Evolutionary conservation across 331 rosid species (phyloP).

Genomic region (Ulmus americana): DNA sequence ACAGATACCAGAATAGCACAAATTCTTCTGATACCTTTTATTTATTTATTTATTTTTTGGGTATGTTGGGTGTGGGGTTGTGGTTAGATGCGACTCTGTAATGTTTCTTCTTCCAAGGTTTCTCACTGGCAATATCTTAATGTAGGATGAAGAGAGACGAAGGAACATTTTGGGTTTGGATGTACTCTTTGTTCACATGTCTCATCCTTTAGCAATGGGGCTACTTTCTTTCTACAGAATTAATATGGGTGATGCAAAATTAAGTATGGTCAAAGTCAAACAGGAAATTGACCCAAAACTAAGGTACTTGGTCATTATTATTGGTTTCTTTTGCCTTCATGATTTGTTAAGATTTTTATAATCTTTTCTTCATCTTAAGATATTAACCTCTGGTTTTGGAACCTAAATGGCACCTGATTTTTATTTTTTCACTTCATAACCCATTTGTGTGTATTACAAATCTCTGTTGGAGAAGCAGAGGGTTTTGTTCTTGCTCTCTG

Average conservation of each 20-base stretch:
- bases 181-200: slow-evolving; percentile 11
- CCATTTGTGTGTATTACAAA: not conserved
- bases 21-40: not conserved
- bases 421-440: not conserved
- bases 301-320: slow-evolving; percentile 12
- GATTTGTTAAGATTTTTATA: not conserved
- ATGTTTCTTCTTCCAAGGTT: not conserved
- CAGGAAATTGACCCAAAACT: slow-evolving; percentile 9
- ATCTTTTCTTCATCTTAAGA: not conserved
- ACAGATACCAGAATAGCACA: not conserved
- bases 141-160: slow-evolving; percentile 25
- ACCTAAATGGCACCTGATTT: no score
- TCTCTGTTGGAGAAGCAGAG: not conserved
- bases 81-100: no score
- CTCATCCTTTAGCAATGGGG: slow-evolving; percentile 16
- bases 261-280: not conserved
- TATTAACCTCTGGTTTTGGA: not conserved
- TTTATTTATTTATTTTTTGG: no score
- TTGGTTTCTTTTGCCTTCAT: not conserved
- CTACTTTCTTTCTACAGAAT: slow-evolving; percentile 1
- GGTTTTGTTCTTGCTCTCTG: not conserved
- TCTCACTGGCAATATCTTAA: slow-evolving; percentile 3
- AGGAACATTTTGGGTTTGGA: slow-evolving; percentile 24
- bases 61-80: no score
- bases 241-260: not conserved